Base-by-base conservation (phyloP, 2,329 filamentous ascomycete genomes). In the Botrytis cinerea region DNA sequence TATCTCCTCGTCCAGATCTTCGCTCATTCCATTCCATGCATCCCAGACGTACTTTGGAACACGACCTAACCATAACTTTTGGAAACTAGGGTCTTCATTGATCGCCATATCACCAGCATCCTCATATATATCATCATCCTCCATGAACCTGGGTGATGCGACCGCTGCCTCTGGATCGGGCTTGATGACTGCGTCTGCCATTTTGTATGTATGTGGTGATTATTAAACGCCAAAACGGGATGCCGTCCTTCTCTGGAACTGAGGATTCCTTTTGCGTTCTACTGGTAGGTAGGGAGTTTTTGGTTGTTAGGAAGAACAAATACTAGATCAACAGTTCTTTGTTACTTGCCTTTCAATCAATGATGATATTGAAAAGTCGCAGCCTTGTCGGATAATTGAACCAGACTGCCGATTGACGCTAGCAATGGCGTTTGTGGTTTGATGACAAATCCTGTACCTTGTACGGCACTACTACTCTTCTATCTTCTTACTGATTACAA, bases 31-130 rank as follows among this genome's bases (percentile, higher is more conserved):
- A 43, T 85, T 84, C 93, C 94, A 97, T 62, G 91, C 88, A 77
- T 95, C 89, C 90, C 93, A 96, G 73, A 97, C 86, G 80, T 92
- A 92, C 76, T 90, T 90, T 32, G 94, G 94, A 61, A 97, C 86
- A 76, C 93, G 91, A 70, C 93, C 91, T 68, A 97, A 86, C 85
- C 93, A 97, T 45, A 89, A 80, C 70, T 81, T 82, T 77, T 87
- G 84, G 45, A 76, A 80, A 8, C 74, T 74, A 12, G 77, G 76
- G 46, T 80, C 77, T 59, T 75, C 75, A 67, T 81, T 81, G 79
- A 91, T 91, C 72, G 91, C 89, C 28, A 91, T 81, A 75, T 91
- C 89, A 61, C 89, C 89, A 3, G 88, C 87, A 78, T 91, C 90
- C 80, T 91, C 89, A 79, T 93, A 93, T 73, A 92, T 85, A 76